Evolutionary conservation across 345 rosid species (phyloP).

Genomic region (Capsella bursapastoris): DNA sequence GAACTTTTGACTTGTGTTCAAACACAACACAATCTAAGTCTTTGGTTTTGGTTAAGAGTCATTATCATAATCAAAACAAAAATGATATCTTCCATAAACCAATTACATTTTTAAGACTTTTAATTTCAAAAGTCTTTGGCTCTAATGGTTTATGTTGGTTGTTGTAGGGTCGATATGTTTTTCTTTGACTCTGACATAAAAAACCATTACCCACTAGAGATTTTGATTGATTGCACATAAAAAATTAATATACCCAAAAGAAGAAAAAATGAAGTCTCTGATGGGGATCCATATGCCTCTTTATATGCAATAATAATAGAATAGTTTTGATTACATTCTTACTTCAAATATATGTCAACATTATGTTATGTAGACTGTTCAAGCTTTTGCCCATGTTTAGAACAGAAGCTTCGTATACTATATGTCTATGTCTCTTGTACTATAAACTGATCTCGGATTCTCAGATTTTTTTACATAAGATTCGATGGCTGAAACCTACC

Average conservation of each 20-base stretch:
- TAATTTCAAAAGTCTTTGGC: conserved; percentile 38
- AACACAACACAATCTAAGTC: conserved; percentile 31
- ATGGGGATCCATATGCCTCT: background rate
- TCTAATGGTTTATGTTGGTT: conserved; percentile 40
- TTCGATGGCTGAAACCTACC: too few relatives aligned
- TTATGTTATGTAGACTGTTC: background rate
- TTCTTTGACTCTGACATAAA: conserved; percentile 1
- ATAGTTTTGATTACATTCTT: too few relatives aligned
- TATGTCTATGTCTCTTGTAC: conserved; percentile 13
- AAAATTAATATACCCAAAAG: background rate
- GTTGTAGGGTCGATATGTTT: conserved; percentile 40
- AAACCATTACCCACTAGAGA: conserved; percentile 29
- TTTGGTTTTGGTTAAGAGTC: conserved; percentile 43
- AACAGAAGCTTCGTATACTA: background rate
- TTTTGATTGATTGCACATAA: conserved; percentile 26
- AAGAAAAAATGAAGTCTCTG: background rate
- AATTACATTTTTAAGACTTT: conserved; percentile 25
- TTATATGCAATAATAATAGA: too few relatives aligned
- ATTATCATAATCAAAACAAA: conserved; percentile 34
- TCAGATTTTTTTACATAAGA: background rate
- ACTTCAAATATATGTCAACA: background rate
- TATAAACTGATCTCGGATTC: background rate
- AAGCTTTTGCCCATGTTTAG: conserved; percentile 12
- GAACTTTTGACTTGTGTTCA: conserved; percentile 38
- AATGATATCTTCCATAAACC: conserved; percentile 22